Evolutionary conservation across 306 rosid genomes (phyloP).

Genomic region (Rosa chinensis): DNA sequence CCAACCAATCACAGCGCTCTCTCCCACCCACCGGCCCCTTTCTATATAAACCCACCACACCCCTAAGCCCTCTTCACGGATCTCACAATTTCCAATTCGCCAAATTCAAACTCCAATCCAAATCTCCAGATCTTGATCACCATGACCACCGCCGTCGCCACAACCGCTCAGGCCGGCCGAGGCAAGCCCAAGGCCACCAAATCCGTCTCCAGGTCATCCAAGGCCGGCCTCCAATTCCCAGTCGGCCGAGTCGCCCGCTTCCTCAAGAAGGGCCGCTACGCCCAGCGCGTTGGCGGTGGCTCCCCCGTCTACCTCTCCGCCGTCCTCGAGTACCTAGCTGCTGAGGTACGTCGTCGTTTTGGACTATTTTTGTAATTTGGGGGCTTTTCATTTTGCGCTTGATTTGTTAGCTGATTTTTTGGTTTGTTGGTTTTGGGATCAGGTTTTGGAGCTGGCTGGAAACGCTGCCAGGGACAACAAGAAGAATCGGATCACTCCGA

Average conservation of each 20-base stretch:
- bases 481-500: slow-evolving; percentile 59
- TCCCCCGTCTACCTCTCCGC: slow-evolving; percentile 86
- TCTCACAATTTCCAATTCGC: not conserved
- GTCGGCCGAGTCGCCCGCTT: slow-evolving; percentile 76
- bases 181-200: slow-evolving; percentile 55
- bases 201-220: slow-evolving; percentile 51
- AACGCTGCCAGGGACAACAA: slow-evolving; percentile 76
- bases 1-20: slow-evolving; percentile 31
- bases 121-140: not conserved
- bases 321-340: slow-evolving; percentile 81
- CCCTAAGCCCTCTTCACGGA: not conserved
- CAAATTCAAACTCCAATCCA: not conserved
- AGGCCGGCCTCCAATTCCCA: slow-evolving; percentile 90
- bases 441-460: slow-evolving; percentile 65
- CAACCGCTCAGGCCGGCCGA: slow-evolving; percentile 39
- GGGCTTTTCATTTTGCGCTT: not conserved
- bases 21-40: not conserved
- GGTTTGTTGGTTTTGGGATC: not conserved
- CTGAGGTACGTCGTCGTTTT: slow-evolving; percentile 48
- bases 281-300: slow-evolving; percentile 76
- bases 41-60: slow-evolving; percentile 20
- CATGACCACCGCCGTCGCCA: slow-evolving; percentile 39
- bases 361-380: not conserved
- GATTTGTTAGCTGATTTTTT: not conserved
- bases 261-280: slow-evolving; percentile 67